Percentiles rank a stretch among this genome's conserved stretches.
These are phyloP conservation scores for Schizopora paradoxa DNA, from an alignment of 1,284 basidiomycete genomes.

Conservation along the genomic window DNA sequence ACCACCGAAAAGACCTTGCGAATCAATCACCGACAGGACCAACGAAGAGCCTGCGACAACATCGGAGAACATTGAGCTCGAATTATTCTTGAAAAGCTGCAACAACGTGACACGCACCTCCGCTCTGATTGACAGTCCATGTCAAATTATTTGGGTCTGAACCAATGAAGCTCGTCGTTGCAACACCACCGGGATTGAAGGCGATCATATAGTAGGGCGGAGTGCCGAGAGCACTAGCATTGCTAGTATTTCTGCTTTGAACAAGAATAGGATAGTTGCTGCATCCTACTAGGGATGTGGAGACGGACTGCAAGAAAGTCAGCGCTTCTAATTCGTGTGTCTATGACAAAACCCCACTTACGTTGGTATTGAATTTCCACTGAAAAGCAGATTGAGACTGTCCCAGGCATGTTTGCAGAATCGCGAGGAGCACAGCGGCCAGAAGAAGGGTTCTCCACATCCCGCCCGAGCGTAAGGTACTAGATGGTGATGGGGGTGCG, in stretches of 20 bases:
- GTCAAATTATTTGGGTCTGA: constrained; percentile 32
- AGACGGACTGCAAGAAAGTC: constrained; percentile 2
- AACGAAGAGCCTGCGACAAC: constrained; percentile 34
- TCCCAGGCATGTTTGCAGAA: too few species aligned
- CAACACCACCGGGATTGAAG: constrained; percentile 36
- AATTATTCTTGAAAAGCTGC: neutral
- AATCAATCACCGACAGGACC: constrained; percentile 41
- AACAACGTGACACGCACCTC: constrained; percentile 29
- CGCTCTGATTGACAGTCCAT: constrained; percentile 40
- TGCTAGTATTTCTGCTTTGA: neutral
- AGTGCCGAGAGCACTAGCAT: constrained; percentile 23
- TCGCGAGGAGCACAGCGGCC: too few species aligned
- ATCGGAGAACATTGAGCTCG: constrained; percentile 3
- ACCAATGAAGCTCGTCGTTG: constrained; percentile 37
- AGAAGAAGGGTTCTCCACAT: too few species aligned
- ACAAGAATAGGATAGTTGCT: constrained; percentile 2
- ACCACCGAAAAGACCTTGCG: constrained; percentile 38
- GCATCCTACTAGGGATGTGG: constrained; percentile 10
- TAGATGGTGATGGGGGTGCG: too few species aligned
- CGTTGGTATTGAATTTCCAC: constrained; percentile 6
- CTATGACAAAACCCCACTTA: neutral
- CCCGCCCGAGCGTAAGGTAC: too few species aligned
- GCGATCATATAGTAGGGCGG: constrained; percentile 49
- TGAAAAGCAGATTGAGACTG: constrained; percentile 3
- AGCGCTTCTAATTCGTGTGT: neutral